These are phyloP conservation scores for Sphagnum contortum DNA, from an alignment of 225 moss, liverwort and hornwort genomes.

Conservation along the genomic window DNA sequence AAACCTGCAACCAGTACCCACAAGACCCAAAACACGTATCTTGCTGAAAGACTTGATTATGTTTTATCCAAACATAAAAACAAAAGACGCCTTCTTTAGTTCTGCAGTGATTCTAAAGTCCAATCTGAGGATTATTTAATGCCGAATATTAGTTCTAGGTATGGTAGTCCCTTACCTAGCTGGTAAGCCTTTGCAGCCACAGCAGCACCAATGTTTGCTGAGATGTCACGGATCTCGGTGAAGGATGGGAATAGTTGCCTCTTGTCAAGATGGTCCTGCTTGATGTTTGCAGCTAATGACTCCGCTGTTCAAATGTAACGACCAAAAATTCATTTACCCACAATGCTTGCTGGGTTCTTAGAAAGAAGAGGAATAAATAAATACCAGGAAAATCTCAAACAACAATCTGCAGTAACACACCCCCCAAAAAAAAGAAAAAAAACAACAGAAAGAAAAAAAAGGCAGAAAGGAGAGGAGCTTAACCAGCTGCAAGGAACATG, in stretches of 20 bases:
- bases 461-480: too few species aligned
- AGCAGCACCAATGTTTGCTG: conserved; percentile 81
- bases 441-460: too few species aligned
- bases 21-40: not conserved
- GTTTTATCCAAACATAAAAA: not conserved
- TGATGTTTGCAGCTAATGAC: conserved; percentile 70
- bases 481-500: conserved; percentile 87
- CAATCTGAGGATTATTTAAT: too few species aligned
- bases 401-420: too few species aligned
- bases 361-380: not conserved
- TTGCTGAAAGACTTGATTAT: not conserved
- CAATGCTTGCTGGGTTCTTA: too few species aligned
- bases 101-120: too few species aligned
- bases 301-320: conserved; percentile 39
- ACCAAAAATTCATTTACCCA: too few species aligned
- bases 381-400: too few species aligned
- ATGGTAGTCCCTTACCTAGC: conserved; percentile 29
- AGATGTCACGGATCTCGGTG: conserved; percentile 64
- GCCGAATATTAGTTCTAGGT: too few species aligned
- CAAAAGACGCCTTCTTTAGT: not conserved
- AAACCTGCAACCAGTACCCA: conserved; percentile 42
- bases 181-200: conserved; percentile 79
- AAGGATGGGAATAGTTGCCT: conserved; percentile 79
- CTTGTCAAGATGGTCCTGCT: conserved; percentile 61
- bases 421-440: too few species aligned